phyloP scores from a whole-genome alignment of 2,329 filamentous ascomycete genomes.

The Botrytis elliptica region DNA sequence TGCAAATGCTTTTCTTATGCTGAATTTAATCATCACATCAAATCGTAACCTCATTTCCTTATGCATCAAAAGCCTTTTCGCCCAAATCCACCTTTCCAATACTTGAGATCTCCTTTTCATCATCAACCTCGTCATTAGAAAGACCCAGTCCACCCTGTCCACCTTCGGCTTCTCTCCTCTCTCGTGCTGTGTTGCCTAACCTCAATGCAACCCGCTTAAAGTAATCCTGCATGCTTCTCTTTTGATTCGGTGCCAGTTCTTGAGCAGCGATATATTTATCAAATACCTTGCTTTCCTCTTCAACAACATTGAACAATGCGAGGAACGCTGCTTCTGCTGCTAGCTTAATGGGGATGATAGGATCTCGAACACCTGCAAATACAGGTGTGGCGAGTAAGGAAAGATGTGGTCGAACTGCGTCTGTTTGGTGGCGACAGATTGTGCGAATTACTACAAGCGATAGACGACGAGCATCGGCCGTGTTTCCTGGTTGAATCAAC shows the following conservation, averaged over 20 bases:
- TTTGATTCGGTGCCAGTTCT: constrained; percentile 67
- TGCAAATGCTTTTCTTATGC: background rate
- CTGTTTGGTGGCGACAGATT: constrained; percentile 73
- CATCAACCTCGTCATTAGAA: constrained; percentile 87
- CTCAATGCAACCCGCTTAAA: constrained; percentile 90
- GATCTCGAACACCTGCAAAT: constrained; percentile 86
- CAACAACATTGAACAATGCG: constrained; percentile 83
- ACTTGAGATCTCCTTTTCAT: constrained; percentile 94
- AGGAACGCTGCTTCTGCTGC: constrained; percentile 94
- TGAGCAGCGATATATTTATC: constrained; percentile 82
- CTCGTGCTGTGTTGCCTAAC: constrained; percentile 80
- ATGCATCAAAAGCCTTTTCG: constrained; percentile 46
- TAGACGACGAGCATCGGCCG: constrained; percentile 80
- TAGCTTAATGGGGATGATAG: constrained; percentile 91
- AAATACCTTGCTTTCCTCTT: constrained; percentile 81
- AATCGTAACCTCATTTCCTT: constrained; percentile 18
- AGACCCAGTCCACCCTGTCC: constrained; percentile 82
- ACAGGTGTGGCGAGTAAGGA: constrained; percentile 76
- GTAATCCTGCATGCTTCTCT: constrained; percentile 93
- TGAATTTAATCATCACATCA: constrained; percentile 1
- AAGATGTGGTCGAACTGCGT: constrained; percentile 79
- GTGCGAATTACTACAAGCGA: constrained; percentile 87
- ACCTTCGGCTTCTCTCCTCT: constrained; percentile 88
- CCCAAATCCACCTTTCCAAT: constrained; percentile 85
- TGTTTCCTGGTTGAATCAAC: constrained; percentile 73